A percentile compares a stretch with the other conserved stretches of the same genome.
These are phyloP conservation scores for Pseudevernia furfuracea DNA, from an alignment of 495 filamentous ascomycete genomes.

Conservation along the genomic window DNA sequence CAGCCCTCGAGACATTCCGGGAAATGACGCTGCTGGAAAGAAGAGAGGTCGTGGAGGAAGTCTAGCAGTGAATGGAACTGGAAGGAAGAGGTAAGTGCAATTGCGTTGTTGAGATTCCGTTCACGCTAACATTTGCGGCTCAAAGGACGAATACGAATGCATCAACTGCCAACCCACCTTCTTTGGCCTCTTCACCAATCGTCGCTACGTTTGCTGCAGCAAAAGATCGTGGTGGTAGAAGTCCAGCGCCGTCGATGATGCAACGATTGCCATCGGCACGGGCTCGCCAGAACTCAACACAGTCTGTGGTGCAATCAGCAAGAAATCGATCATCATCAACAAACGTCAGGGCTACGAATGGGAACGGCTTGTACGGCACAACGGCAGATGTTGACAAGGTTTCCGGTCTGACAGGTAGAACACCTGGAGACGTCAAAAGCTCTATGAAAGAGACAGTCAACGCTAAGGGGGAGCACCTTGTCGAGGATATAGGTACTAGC, in stretches of 20 bases:
- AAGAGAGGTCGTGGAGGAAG: slow-evolving; percentile 58
- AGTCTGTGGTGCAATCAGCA: slow-evolving; percentile 43
- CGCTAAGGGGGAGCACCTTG: slow-evolving; percentile 29
- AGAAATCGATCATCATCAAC: slow-evolving; percentile 55
- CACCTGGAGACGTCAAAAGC: slow-evolving; percentile 31
- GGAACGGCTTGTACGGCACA: slow-evolving; percentile 25
- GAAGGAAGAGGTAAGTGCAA: slow-evolving; percentile 61
- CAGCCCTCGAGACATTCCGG: slow-evolving; percentile 57
- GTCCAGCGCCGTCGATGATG: slow-evolving; percentile 39
- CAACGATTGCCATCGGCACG: slow-evolving; percentile 55
- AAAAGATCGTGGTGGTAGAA: slow-evolving; percentile 39
- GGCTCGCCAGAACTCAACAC: slow-evolving; percentile 59
- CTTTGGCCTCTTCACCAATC: slow-evolving; percentile 64
- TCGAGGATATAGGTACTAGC: slow-evolving; percentile 23
- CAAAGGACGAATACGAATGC: slow-evolving; percentile 44
- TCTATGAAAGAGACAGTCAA: slow-evolving; percentile 32
- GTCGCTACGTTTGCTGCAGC: slow-evolving; percentile 51
- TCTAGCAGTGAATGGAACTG: slow-evolving; percentile 46
- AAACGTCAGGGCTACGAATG: slow-evolving; percentile 37
- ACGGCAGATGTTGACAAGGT: slow-evolving; percentile 36
- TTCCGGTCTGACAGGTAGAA: slow-evolving; percentile 31
- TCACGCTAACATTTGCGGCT: slow-evolving; percentile 5
- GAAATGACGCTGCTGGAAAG: slow-evolving; percentile 52
- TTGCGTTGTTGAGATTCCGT: not conserved
- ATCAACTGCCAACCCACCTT: slow-evolving; percentile 55